Conservation (phyloP, 2,329 filamentous ascomycete species). For the Colletotrichum acutatum region DNA sequence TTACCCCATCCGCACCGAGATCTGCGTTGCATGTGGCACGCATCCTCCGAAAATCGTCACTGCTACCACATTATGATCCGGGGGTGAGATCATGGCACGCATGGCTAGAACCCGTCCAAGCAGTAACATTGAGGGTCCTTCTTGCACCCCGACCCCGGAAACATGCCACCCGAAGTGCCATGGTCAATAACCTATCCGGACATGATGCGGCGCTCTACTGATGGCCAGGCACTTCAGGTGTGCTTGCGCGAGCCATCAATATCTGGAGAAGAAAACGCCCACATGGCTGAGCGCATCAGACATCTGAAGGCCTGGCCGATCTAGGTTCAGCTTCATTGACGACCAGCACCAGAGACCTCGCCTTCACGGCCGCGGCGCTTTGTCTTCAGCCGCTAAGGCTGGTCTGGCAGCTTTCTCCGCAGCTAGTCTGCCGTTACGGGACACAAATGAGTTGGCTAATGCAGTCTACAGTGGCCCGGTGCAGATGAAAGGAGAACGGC, state of each 20-base stretch:
- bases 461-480: not conserved
- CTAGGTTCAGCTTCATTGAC: not conserved
- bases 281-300: not conserved
- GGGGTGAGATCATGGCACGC: slow-evolving; percentile 20
- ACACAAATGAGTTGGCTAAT: not conserved
- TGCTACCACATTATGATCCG: slow-evolving; percentile 23
- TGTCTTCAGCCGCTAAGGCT: not conserved
- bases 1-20: slow-evolving; percentile 19
- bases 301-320: not conserved
- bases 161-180: not conserved
- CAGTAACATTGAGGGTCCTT: not conserved
- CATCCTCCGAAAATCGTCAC: slow-evolving; percentile 20
- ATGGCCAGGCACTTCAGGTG: not conserved
- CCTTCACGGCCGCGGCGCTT: no score
- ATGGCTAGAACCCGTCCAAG: not conserved
- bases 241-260: not conserved
- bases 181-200: not conserved
- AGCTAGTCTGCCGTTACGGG: not conserved
- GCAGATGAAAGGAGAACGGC: not conserved
- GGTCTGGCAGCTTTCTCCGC: not conserved
- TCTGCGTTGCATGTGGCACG: slow-evolving; percentile 13
- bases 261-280: not conserved
- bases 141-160: not conserved
- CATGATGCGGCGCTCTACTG: not conserved
- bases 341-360: no score